A percentile compares a stretch with the other conserved stretches of the same genome.
Evolutionary conservation across 2,329 filamentous ascomycete genomes (phyloP).

Genomic region (Pseudogymnoascus sp.): DNA sequence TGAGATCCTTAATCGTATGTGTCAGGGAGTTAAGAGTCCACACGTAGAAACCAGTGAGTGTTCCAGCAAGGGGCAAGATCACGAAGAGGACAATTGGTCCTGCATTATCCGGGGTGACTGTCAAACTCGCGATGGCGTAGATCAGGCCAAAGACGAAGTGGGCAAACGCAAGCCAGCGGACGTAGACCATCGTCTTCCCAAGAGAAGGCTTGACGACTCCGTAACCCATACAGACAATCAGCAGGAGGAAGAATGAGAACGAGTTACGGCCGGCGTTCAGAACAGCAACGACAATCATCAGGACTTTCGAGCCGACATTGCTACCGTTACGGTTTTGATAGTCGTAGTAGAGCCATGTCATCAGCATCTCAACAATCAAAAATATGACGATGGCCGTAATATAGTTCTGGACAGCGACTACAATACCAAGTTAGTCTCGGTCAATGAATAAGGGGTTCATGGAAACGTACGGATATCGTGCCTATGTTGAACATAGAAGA

Average conservation of each 20-base stretch:
- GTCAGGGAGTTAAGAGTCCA: constrained; percentile 97
- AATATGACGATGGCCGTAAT: constrained; percentile 96
- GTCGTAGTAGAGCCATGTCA: constrained; percentile 99
- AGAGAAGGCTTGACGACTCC: constrained; percentile 92
- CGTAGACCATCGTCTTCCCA: constrained; percentile 88
- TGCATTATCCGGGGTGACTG: constrained; percentile 81
- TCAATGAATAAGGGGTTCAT: neutral
- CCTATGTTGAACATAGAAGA: constrained; percentile 90
- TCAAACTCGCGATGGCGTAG: constrained; percentile 82
- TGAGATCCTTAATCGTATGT: constrained; percentile 90
- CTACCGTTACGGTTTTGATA: constrained; percentile 86
- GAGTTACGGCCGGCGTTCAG: constrained; percentile 92
- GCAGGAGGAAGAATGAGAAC: constrained; percentile 93
- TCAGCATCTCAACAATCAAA: constrained; percentile 88
- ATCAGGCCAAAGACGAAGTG: constrained; percentile 94
- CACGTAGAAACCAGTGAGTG: constrained; percentile 93
- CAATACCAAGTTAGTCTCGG: constrained; percentile 24
- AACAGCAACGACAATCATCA: constrained; percentile 86
- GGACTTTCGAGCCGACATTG: constrained; percentile 71
- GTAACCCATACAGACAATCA: constrained; percentile 99
- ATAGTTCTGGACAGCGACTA: constrained; percentile 95
- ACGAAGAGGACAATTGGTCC: constrained; percentile 88
- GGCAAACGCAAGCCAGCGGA: constrained; percentile 79
- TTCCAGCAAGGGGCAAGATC: constrained; percentile 83
- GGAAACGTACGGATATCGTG: constrained; percentile 68